Conservation (phyloP, 2,329 filamentous ascomycete species). For the Fusarium subglutinans region DNA sequence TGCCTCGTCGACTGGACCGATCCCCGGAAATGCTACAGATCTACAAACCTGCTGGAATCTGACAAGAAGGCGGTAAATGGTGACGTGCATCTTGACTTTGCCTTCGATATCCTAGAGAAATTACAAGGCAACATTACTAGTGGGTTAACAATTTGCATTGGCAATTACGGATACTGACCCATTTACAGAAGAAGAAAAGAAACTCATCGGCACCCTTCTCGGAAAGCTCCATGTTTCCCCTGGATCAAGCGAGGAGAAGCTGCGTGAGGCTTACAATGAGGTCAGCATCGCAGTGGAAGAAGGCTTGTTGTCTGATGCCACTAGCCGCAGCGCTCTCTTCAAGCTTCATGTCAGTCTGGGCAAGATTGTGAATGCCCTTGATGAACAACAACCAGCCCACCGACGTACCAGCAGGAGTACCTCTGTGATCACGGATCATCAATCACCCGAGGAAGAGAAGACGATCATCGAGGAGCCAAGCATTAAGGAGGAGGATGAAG, state of each 20-base stretch:
- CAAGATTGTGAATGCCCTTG: slow-evolving; percentile 72
- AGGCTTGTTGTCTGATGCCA: slow-evolving; percentile 67
- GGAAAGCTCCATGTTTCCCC: slow-evolving; percentile 84
- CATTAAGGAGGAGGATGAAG: slow-evolving; percentile 61
- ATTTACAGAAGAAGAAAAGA: slow-evolving; percentile 81
- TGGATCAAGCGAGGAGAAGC: slow-evolving; percentile 66
- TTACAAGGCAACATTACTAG: slow-evolving; percentile 73
- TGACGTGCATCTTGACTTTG: slow-evolving; percentile 83
- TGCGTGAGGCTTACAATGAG: slow-evolving; percentile 66
- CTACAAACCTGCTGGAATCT: slow-evolving; percentile 59
- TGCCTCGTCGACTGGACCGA: slow-evolving; percentile 96
- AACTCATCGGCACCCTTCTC: slow-evolving; percentile 78
- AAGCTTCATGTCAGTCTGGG: slow-evolving; percentile 74
- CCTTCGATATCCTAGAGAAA: slow-evolving; percentile 79
- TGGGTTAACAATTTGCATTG: slow-evolving; percentile 55
- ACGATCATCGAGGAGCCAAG: slow-evolving; percentile 53
- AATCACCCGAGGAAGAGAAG: slow-evolving; percentile 51
- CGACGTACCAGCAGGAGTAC: slow-evolving; percentile 56
- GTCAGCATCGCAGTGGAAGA: slow-evolving; percentile 71
- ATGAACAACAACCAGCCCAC: slow-evolving; percentile 53
- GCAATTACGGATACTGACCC: slow-evolving; percentile 41
- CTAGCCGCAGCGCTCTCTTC: slow-evolving; percentile 70
- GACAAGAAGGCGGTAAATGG: slow-evolving; percentile 74
- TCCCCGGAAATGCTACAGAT: slow-evolving; percentile 77
- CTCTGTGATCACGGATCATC: slow-evolving; percentile 49